phyloP scores from a whole-genome alignment of 176 grass and related monocot species.

The Aegilops sharonensis region DNA sequence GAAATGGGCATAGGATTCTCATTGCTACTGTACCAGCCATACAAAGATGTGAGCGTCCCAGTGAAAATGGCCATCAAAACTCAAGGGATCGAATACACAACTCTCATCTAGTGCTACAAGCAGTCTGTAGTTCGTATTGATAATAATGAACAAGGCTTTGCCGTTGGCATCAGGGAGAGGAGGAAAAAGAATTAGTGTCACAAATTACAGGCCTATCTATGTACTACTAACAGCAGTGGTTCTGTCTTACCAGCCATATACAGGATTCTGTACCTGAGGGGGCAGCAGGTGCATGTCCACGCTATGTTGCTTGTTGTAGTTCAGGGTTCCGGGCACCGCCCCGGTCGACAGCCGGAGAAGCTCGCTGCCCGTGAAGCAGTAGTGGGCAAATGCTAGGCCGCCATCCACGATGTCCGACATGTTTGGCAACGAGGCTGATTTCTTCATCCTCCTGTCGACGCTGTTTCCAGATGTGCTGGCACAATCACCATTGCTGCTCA shows the following conservation, averaged over 20 bases:
- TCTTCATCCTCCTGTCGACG: constrained; percentile 41
- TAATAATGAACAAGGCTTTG: constrained; percentile 31
- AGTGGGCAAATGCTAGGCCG: constrained; percentile 79
- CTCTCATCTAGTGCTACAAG: constrained; percentile 17
- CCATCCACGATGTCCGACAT: constrained; percentile 72
- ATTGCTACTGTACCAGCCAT: background rate
- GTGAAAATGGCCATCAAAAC: background rate
- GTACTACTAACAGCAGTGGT: background rate
- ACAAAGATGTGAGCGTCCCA: background rate
- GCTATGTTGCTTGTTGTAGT: constrained; percentile 74
- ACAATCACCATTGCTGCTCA: constrained; percentile 22
- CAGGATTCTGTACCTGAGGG: constrained; percentile 81
- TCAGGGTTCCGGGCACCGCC: constrained; percentile 63
- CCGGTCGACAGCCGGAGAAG: constrained; percentile 73
- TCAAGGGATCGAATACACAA: background rate
- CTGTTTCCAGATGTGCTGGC: background rate
- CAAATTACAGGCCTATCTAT: constrained; percentile 31
- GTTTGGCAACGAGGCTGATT: constrained; percentile 56
- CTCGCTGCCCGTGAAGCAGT: constrained; percentile 82
- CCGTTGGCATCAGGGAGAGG: background rate
- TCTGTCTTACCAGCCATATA: constrained; percentile 80
- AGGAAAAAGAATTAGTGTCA: background rate
- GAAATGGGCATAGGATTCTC: constrained; percentile 17
- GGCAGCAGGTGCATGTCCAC: constrained; percentile 65
- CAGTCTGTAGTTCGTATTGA: background rate